Conservation (phyloP, 768 basidiomycete genomes). For the Tylopilus rubrobrunneus region DNA sequence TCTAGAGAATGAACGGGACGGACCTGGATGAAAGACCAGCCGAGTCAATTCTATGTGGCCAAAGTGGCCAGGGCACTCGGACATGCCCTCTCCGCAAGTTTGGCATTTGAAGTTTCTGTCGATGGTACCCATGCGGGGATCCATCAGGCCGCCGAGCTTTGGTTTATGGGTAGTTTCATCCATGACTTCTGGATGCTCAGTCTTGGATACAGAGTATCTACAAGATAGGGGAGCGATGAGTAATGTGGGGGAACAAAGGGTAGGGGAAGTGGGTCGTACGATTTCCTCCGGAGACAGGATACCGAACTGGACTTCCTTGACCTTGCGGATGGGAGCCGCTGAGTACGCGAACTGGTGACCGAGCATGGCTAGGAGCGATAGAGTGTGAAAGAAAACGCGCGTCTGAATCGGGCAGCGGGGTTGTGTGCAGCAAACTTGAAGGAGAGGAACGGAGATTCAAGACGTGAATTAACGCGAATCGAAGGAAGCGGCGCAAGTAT, state of each 20-base stretch:
- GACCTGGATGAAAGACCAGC: conserved; percentile 95
- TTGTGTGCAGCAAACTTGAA: conserved; percentile 12
- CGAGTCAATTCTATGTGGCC: conserved; percentile 96
- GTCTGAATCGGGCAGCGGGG: conserved; percentile 6
- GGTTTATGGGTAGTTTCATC: conserved; percentile 89
- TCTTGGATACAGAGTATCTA: conserved; percentile 98
- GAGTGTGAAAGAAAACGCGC: conserved; percentile 11
- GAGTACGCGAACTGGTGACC: conserved; percentile 91
- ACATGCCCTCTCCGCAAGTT: conserved; percentile 99
- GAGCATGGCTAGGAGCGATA: conserved; percentile 49
- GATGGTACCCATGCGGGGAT: conserved; percentile 97
- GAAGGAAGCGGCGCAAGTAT: conserved; percentile 31
- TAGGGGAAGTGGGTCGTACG: conserved; percentile 38
- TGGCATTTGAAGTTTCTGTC: conserved; percentile 99
- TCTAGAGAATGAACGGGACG: conserved; percentile 26
- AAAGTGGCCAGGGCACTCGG: conserved; percentile 99
- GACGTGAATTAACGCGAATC: conserved; percentile 29
- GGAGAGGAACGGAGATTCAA: conserved; percentile 1
- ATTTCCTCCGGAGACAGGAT: conserved; percentile 99
- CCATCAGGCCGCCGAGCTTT: conserved; percentile 93
- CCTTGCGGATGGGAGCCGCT: conserved; percentile 90
- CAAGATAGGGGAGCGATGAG: conserved; percentile 16
- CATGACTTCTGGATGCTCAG: conserved; percentile 98
- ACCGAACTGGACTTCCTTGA: conserved; percentile 98
- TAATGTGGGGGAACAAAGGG: neutral